Conservation (phyloP, 768 basidiomycete genomes). For the Pleurotus platypus region DNA sequence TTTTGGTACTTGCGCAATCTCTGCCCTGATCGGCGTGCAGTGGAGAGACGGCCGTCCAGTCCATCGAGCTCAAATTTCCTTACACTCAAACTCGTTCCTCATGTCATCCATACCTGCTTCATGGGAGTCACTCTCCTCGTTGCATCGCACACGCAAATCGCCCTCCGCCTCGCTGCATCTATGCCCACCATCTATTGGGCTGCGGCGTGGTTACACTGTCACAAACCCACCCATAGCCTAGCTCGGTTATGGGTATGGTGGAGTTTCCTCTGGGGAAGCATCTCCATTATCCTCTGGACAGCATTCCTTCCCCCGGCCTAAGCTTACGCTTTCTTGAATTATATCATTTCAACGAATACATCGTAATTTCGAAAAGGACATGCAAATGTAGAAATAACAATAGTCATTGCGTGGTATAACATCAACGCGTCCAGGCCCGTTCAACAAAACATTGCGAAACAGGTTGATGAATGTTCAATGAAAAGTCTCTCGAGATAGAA, state of each 20-base stretch:
- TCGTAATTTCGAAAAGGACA: background rate
- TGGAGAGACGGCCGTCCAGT: background rate
- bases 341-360: too few relatives aligned
- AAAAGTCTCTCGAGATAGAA: too few relatives aligned
- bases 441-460: too few relatives aligned
- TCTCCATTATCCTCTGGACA: slow-evolving; percentile 74
- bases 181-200: slow-evolving; percentile 87
- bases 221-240: slow-evolving; percentile 20
- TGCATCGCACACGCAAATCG: slow-evolving; percentile 84
- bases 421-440: background rate
- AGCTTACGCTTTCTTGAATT: background rate
- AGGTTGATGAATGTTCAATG: too few relatives aligned
- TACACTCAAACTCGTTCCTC: slow-evolving; percentile 49
- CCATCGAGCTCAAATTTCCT: slow-evolving; percentile 23
- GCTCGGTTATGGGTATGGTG: slow-evolving; percentile 72
- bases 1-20: slow-evolving; percentile 24
- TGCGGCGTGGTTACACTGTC: slow-evolving; percentile 61
- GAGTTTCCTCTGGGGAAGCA: slow-evolving; percentile 72
- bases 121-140: slow-evolving; percentile 66
- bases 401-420: slow-evolving; percentile 10
- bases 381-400: slow-evolving; percentile 3
- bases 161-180: slow-evolving; percentile 70
- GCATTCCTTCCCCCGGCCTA: slow-evolving; percentile 91
- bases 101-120: slow-evolving; percentile 70
- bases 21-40: background rate